Conservation (phyloP, 2,329 filamentous ascomycete genomes). For the Talaromyces sp. region DNA sequence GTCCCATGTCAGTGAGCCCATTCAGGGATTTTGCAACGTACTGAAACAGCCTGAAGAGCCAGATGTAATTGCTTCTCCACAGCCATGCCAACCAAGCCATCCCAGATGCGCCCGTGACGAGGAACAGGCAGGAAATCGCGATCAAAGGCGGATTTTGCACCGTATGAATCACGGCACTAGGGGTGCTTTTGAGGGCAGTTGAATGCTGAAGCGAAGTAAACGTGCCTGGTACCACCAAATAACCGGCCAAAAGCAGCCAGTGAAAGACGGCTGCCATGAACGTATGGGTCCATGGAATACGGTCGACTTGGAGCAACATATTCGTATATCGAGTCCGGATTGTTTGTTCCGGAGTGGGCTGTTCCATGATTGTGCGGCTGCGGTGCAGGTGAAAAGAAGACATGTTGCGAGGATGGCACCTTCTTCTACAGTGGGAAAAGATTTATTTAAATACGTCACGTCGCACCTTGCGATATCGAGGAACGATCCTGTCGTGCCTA, state of each 20-base stretch:
- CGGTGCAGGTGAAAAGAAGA: neutral
- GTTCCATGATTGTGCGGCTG: neutral
- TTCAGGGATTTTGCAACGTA: neutral
- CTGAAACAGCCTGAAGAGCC: neutral
- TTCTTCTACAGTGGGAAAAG: neutral
- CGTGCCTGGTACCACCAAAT: conserved; percentile 50
- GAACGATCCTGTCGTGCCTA: too few relatives aligned
- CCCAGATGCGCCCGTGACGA: neutral
- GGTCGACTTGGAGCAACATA: conserved; percentile 47
- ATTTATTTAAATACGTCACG: neutral
- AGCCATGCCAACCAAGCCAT: neutral
- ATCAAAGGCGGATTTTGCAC: neutral
- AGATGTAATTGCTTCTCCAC: conserved; percentile 1
- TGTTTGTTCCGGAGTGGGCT: neutral
- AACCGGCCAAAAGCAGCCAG: conserved; percentile 51
- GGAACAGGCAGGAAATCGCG: neutral
- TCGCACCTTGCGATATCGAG: too few relatives aligned
- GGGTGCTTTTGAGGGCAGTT: conserved; percentile 17
- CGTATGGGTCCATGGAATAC: conserved; percentile 45
- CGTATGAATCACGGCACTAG: neutral
- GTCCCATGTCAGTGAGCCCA: neutral
- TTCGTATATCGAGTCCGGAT: conserved; percentile 35
- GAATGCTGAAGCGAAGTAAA: conserved; percentile 44
- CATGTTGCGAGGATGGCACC: neutral
- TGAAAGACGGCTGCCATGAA: conserved; percentile 43